Evolutionary conservation across 2,329 filamentous ascomycete species (phyloP).

Genomic region (Ceratocystis variospora): DNA sequence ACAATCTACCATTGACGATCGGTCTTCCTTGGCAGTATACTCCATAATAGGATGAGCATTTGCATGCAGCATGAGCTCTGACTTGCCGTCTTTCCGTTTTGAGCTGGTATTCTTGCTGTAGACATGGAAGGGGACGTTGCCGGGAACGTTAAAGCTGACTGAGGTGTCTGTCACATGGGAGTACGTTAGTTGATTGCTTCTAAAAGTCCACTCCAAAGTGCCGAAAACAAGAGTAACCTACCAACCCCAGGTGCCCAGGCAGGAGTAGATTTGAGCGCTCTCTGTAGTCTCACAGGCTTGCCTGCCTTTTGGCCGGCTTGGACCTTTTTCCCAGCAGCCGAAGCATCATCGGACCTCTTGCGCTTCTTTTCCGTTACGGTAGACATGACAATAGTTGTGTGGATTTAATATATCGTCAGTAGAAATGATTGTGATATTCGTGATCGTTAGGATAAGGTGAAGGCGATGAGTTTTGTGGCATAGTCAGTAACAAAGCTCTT

Average conservation of each 20-base stretch:
- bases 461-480: too few species aligned
- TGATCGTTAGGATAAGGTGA: neutral
- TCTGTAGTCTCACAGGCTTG: constrained; percentile 34
- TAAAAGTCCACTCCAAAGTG: neutral
- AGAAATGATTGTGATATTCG: too few species aligned
- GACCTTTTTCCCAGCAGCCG: constrained; percentile 8
- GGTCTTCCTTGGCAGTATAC: constrained; percentile 39
- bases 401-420: neutral
- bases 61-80: constrained; percentile 45
- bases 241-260: constrained; percentile 17
- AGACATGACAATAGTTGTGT: constrained; percentile 28
- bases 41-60: constrained; percentile 43
- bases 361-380: constrained; percentile 35
- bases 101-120: constrained; percentile 30
- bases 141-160: constrained; percentile 28
- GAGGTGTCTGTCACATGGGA: constrained; percentile 24
- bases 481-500: neutral
- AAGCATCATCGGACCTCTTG: constrained; percentile 29
- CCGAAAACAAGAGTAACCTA: neutral
- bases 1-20: constrained; percentile 24
- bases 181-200: constrained; percentile 6
- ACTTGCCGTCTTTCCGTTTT: constrained; percentile 28
- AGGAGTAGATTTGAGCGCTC: constrained; percentile 1
- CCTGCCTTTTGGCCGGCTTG: constrained; percentile 28
- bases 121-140: constrained; percentile 33